Percentiles rank a stretch among this genome's conserved stretches.
These are phyloP conservation scores for Aspergillus felis DNA, from an alignment of 2,329 filamentous ascomycete genomes.

Conservation along the genomic window DNA sequence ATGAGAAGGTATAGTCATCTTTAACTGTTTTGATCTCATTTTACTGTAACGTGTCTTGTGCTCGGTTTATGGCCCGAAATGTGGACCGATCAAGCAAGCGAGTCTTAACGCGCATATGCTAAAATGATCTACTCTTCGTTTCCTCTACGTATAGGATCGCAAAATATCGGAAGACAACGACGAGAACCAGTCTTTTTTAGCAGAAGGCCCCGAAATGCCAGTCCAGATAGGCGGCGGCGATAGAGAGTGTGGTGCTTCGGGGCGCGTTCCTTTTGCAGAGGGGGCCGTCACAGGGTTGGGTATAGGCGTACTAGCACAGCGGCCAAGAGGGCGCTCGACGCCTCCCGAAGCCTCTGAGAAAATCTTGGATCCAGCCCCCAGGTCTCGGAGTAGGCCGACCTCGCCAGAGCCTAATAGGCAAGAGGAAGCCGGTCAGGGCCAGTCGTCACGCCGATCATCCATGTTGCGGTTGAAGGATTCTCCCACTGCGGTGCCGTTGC, in stretches of 20 bases:
- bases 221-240: conserved; percentile 35
- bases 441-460: conserved; percentile 26
- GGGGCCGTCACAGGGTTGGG: conserved; percentile 17
- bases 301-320: conserved; percentile 20
- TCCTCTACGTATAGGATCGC: conserved; percentile 32
- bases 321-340: conserved; percentile 32
- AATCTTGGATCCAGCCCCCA: conserved; percentile 23
- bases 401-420: conserved; percentile 23
- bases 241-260: conserved; percentile 44
- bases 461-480: conserved; percentile 34
- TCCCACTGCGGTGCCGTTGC: conserved; percentile 54
- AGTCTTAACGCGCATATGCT: conserved; percentile 29
- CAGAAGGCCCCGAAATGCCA: conserved; percentile 58
- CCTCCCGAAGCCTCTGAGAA: conserved; percentile 30
- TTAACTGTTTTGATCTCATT: conserved; percentile 24
- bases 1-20: conserved; percentile 38
- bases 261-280: conserved; percentile 24
- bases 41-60: conserved; percentile 21
- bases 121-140: conserved; percentile 23
- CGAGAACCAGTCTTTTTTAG: conserved; percentile 59
- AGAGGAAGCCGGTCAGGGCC: conserved; percentile 11
- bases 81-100: conserved; percentile 14
- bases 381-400: conserved; percentile 32
- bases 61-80: conserved; percentile 24
- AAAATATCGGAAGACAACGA: conserved; percentile 33